Evolutionary conservation across 2,329 filamentous ascomycete genomes (phyloP), one percentile per base, ranked within the genome.

Genomic region (Helotiales sp.): DNA sequence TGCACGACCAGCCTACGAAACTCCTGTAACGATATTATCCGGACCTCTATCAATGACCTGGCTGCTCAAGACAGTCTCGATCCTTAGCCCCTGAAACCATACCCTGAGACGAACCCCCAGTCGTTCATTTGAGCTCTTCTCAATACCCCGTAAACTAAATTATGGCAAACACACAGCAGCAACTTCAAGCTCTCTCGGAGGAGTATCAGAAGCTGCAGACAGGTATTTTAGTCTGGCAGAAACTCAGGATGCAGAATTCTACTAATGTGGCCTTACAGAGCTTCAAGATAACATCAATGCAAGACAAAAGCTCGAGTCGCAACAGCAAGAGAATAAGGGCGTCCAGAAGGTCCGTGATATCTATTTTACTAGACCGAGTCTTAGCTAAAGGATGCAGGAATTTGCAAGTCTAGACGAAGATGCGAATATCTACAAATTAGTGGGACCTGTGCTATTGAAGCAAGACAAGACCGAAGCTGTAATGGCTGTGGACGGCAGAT

Each of bases 361-460:
- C 44, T 27, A 30, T 1, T 52, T 13, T 13, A 22, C 13, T 52
- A 6, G 9, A 8, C 24, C 6, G 25, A 40, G 17, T 25, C 22
- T 25, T 12, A 25, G 52, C 64, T 64, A 64, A 68, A 54, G 61
- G 7, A 27, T 15, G 15, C 63, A 95, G 87, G 93, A 98, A 74
- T 98, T 98, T 73, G 81, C 85, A 38, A 81, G 82, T 54, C 80
- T 98, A 58, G 84, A 87, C 67, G 88, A 93, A 34, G 89, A 88
- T 66, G 89, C 96, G 69, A 91, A 86, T 63, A 96, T 99, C 74
- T 99, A 96, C 84, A 99, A 98, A 76, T 85, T 97, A 40, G 86
- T 96, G 47, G 95, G 95, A 0, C 95, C 95, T 0, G 90, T 98
- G 6, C 78, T 99, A 34, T 75, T 99, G 69, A 97, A 98, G 80